Percentiles rank a stretch among this genome's conserved stretches.
Conservation (phyloP, 345 rosid species). For the Arabidopsis suecica region DNA sequence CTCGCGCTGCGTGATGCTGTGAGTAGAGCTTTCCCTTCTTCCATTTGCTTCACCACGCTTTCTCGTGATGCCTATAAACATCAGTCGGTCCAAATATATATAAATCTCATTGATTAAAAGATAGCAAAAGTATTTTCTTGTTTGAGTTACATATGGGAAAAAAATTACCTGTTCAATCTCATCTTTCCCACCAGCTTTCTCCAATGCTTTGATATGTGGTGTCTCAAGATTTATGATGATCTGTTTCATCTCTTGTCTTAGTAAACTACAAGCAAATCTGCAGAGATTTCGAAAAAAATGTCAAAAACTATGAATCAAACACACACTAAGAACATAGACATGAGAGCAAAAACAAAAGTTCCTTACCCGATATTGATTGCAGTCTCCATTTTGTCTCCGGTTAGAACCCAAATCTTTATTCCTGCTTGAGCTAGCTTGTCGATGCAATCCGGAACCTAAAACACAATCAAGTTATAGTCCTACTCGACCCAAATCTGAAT, state of each 20-base stretch:
- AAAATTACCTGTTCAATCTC: constrained; percentile 57
- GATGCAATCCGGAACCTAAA: constrained; percentile 95
- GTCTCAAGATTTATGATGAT: constrained; percentile 80
- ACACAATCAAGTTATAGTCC: constrained; percentile 26
- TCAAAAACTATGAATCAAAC: constrained; percentile 28
- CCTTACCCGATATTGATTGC: constrained; percentile 93
- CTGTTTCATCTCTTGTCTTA: constrained; percentile 93
- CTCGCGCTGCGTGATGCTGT: constrained; percentile 51
- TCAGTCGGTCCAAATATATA: not conserved
- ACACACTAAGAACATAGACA: constrained; percentile 3
- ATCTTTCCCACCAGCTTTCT: constrained; percentile 76
- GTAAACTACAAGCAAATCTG: constrained; percentile 98
- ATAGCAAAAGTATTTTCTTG: not conserved
- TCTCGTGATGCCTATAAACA: constrained; percentile 65
- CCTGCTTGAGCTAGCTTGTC: constrained; percentile 99
- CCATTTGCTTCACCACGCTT: constrained; percentile 66
- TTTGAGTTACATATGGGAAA: not conserved
- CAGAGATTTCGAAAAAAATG: constrained; percentile 8
- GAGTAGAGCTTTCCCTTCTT: constrained; percentile 59
- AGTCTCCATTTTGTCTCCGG: constrained; percentile 99
- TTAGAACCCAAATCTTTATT: constrained; percentile 92
- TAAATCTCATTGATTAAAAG: not conserved
- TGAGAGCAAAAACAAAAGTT: not conserved
- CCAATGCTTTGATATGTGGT: constrained; percentile 65
- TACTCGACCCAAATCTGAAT: not conserved